Base-by-base conservation (phyloP, 805 yeast genomes). In the Hanseniaspora singularis region DNA sequence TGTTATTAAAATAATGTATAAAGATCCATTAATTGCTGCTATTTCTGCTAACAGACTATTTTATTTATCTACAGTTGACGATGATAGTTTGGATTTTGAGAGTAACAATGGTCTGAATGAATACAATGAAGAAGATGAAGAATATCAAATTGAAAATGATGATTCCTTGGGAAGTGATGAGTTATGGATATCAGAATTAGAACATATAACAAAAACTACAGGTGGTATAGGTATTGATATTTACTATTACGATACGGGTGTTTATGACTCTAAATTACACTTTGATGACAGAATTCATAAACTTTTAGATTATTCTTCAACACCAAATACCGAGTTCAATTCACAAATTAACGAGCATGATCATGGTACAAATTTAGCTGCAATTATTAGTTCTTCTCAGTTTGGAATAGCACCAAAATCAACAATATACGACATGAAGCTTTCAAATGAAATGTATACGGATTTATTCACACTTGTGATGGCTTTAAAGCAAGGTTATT, bases 291-390 rank as follows among this genome's bases (percentile, higher is more conserved):
- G 76, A 32, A 72, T 69, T 0, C 55, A 61, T 11, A 57, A 60
- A 37, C 63, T 73, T 16, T 67, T 63, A 0, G 77, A 74, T 48
- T 68, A 72, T 52, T 70, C 77, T 0, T n/a, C n/a, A n/a, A n/a
- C n/a, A n/a, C n/a, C n/a, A n/a, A n/a, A n/a, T n/a, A n/a, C n/a
- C n/a, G n/a, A n/a, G n/a, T n/a, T n/a, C n/a, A n/a, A n/a, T 61
- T 49, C n/a, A 53, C 61, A 12, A 58, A 59, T 22, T 54, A 54
- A 4, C 55, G 50, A 12, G 12, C 43, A 39, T 15, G 36, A 39
- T 19, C 80, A 75, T 55, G 81, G 80, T 1, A 72, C 78, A 1
- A 74, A 72, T 39, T 68, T 75, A 19, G 78, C 80, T 0, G 79
- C 78, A 2, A 58, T 74, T 9, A 60, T 73, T 33, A 77, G 75